Evolutionary conservation across 352 stramenopile genomes (phyloP).

Genomic region (Pythium apleroticum): DNA sequence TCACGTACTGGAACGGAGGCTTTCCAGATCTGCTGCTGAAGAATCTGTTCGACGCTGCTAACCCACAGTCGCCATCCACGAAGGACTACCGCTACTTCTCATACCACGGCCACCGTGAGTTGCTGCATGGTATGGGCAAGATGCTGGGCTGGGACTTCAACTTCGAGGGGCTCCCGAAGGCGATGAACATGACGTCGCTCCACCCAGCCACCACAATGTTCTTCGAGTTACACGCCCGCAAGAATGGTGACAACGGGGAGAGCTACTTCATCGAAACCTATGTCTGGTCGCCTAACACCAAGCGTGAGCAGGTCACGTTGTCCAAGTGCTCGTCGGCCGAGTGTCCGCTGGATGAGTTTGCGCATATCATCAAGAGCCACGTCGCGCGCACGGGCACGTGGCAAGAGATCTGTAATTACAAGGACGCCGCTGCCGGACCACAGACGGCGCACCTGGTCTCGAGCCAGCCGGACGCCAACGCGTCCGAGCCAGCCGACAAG

Average conservation of each 20-base stretch:
- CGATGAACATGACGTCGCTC: slow-evolving; percentile 63
- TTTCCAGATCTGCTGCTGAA: slow-evolving; percentile 67
- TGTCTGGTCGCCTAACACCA: slow-evolving; percentile 71
- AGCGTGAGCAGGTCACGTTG: slow-evolving; percentile 66
- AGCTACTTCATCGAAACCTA: slow-evolving; percentile 71
- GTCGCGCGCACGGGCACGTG: slow-evolving; percentile 69
- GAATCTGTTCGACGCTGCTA: slow-evolving; percentile 56
- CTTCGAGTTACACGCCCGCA: slow-evolving; percentile 66
- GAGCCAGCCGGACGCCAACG: slow-evolving; percentile 16
- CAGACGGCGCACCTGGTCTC: slow-evolving; percentile 26
- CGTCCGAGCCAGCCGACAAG: slow-evolving; percentile 11
- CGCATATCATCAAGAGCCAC: slow-evolving; percentile 65
- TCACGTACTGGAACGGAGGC: slow-evolving; percentile 85
- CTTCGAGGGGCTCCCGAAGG: slow-evolving; percentile 62
- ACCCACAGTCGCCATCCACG: slow-evolving; percentile 43
- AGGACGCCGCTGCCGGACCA: slow-evolving; percentile 23
- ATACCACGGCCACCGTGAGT: slow-evolving; percentile 80
- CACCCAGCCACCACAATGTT: slow-evolving; percentile 81
- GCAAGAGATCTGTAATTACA: slow-evolving; percentile 82
- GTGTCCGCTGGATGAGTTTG: slow-evolving; percentile 79
- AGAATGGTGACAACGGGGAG: slow-evolving; percentile 30
- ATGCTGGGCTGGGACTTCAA: slow-evolving; percentile 79
- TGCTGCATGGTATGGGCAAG: slow-evolving; percentile 75
- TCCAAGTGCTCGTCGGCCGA: slow-evolving; percentile 74
- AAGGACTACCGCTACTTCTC: slow-evolving; percentile 75